These are phyloP conservation scores for Tagetes erecta DNA, from an alignment of 129 eudicot species.

Conservation along the genomic window DNA sequence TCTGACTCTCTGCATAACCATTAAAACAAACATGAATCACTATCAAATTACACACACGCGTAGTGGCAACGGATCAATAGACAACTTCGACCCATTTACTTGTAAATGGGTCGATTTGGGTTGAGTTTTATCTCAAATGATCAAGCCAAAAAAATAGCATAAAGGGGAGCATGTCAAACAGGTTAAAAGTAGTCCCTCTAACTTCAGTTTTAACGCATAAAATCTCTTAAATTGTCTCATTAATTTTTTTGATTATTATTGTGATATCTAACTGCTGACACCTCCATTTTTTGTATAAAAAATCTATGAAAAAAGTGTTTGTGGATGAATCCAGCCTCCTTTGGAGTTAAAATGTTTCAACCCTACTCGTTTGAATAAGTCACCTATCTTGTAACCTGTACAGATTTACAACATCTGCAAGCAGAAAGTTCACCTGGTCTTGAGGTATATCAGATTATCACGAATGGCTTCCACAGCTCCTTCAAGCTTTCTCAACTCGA, in stretches of 20 bases:
- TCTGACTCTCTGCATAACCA: constrained; percentile 64
- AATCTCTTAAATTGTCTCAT: neutral
- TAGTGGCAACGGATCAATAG: neutral
- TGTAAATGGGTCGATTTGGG: neutral
- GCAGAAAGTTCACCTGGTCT: constrained; percentile 50
- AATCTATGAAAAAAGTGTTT: neutral
- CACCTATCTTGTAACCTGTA: constrained; percentile 1
- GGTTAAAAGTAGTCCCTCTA: too few species aligned
- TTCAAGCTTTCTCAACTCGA: constrained; percentile 90
- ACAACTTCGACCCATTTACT: neutral
- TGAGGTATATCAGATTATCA: constrained; percentile 72
- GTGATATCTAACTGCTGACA: neutral
- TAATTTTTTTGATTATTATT: neutral
- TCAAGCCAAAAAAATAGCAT: neutral
- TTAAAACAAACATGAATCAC: neutral
- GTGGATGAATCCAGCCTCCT: neutral
- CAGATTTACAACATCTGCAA: constrained; percentile 17
- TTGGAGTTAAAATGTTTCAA: neutral
- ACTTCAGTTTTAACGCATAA: neutral
- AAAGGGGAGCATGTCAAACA: neutral
- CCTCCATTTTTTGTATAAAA: neutral
- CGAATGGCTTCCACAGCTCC: constrained; percentile 93
- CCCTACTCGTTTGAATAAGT: constrained; percentile 1
- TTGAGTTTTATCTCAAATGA: neutral
- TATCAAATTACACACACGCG: neutral